Evolutionary conservation across 169 alveolate genomes (phyloP), one percentile per base, ranked within the genome.

Genomic region (Cryptosporidium sp.): DNA sequence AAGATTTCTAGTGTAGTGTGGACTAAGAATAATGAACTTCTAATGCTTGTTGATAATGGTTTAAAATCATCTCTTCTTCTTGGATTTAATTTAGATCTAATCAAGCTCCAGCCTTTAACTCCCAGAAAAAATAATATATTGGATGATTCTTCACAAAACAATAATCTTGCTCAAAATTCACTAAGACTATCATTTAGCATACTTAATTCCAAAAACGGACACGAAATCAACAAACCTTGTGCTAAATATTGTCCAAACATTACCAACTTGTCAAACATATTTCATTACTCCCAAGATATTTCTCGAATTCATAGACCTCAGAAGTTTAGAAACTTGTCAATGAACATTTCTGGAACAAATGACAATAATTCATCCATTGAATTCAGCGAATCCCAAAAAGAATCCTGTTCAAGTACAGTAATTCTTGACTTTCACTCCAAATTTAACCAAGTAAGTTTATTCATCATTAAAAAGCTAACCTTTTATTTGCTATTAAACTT

Each of bases 271-370:
- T 70, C 84, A 23, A 70, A 70, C 29, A 23, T 70, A 21, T 70
- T 45, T 18, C 84, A 70, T 50, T 37, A 33, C 43, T 9, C 58
- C 9, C 58, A 70, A 33, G 84, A 70, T 29, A 51, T 70, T 0
- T 70, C 84, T n/a, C 51, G 84, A 43, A 70, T 70, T 26, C 84
- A 70, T 18, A 51, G 84, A 18, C 84, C 84, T 26, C 84, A 43
- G 23, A 70, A 48, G 58, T 26, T 51, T 26, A 70, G 62, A 70
- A 48, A 35, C 35, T 26, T 55, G 37, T 55, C 67, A n/a, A 55
- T 9, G 35, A 55, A 26, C 67, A 55, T 26, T 9, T 55, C 37
- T 55, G 67, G 67, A n/a, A 23, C 67, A 35, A 55, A 55, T 8
- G 67, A 55, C 2, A 26, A n/a, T 9, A 55, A 21, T 10, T 55